Evolutionary conservation across 2,329 filamentous ascomycete genomes (phyloP), one percentile per base, ranked within the genome.

Genomic region (Penicillium sclerotigenum): DNA sequence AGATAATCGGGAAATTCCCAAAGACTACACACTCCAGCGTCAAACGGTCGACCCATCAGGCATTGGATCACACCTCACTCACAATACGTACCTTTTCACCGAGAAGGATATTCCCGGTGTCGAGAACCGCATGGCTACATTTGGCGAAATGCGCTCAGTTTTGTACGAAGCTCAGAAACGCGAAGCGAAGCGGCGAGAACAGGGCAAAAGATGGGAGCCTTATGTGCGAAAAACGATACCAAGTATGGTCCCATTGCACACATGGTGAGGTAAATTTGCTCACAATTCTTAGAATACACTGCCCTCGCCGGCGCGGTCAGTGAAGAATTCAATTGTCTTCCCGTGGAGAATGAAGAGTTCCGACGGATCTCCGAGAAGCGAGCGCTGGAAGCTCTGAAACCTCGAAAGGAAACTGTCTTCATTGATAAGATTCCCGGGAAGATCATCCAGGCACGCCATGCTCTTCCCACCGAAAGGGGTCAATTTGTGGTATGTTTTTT

Each of bases 61-160:
- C 1, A 69, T 68, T 36, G 64, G 71, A 29, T 68, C 70, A 9
- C 73, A 74, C 56, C 66, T 73, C 53, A 85, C 93, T 33, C 85
- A 84, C 67, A 97, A 96, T 74, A 94, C 91, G 20, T 96, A 89
- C 71, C 80, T 97, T 54, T 99, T 99, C 70, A 91, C 89, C 38
- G 94, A 99, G 75, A 91, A 96, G 72, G 91, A 97, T 68, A 82
- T 96, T 22, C 89, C 91, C 0, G 90, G 90, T 36, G 91, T 86
- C 75, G 81, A 81, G 58, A 77, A 77, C 45, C 75, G 75, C 18
- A 68, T 73, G 51, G 71, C 74, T 18, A 67, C 73, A 20, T 77
- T 77, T 52, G 76, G 75, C 37, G 73, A 77, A 56, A 70, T 69
- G n/a, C 72, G 75, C 47, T 78, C 76, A n/a, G 74, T 74, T 40